phyloP scores from a whole-genome alignment of 1,139 yeast species.

The Kodamaea anthophila region DNA sequence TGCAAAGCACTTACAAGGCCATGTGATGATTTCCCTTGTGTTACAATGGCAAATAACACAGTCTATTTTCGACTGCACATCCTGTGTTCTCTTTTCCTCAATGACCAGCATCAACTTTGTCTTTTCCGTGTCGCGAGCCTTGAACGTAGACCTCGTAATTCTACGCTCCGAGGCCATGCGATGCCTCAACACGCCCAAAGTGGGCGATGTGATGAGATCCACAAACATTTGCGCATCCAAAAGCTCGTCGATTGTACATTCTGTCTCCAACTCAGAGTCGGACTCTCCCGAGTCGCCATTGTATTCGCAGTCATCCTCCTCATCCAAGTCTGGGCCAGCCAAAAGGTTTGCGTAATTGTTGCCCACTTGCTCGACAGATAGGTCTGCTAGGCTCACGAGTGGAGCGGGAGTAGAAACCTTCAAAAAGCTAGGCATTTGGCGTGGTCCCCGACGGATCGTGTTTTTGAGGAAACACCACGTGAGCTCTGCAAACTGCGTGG shows the following conservation, averaged over 20 bases:
- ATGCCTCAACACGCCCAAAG: conserved; percentile 25
- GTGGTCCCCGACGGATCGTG: not conserved
- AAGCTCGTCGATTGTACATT: conserved; percentile 17
- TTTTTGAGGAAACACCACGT: conserved; percentile 16
- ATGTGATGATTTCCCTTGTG: conserved; percentile 69
- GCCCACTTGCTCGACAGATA: conserved; percentile 19
- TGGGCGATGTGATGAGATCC: conserved; percentile 19
- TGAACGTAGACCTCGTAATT: conserved; percentile 32
- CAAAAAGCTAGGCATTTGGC: conserved; percentile 19
- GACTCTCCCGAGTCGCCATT: conserved; percentile 8
- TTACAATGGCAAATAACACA: conserved; percentile 83
- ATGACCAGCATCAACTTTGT: conserved; percentile 19
- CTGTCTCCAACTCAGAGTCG: conserved; percentile 5
- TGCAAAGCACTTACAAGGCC: conserved; percentile 93
- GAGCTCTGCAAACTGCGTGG: conserved; percentile 19
- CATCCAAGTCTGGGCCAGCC: conserved; percentile 30
- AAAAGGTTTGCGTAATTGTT: conserved; percentile 20
- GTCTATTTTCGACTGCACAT: conserved; percentile 20
- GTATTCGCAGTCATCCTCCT: conserved; percentile 46
- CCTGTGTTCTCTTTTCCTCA: conserved; percentile 12
- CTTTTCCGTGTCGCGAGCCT: conserved; percentile 16
- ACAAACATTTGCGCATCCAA: conserved; percentile 25
- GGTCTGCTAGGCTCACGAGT: conserved; percentile 16
- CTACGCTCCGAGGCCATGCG: conserved; percentile 28
- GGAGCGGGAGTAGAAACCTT: conserved; percentile 5